These are phyloP conservation scores for Picea abies DNA, from an alignment of 83 land plant genomes.

Conservation along the genomic window DNA sequence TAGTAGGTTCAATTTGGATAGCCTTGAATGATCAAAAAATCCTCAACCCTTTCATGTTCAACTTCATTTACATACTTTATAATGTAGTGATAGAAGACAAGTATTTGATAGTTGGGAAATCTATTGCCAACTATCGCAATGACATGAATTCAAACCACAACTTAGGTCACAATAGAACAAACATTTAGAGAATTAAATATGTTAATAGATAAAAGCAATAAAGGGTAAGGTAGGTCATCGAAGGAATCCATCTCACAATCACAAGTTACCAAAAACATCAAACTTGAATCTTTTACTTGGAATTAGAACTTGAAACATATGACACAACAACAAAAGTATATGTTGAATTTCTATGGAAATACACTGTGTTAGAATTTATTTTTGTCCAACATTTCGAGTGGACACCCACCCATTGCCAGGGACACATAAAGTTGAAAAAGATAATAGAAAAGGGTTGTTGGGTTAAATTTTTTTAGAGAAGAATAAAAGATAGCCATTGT, in stretches of 20 bases:
- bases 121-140: not conserved
- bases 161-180: not conserved
- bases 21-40: not conserved
- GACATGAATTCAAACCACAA: not conserved
- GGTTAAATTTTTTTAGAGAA: no score
- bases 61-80: not conserved
- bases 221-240: not conserved
- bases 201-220: not conserved
- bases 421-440: no score
- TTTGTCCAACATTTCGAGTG: no score
- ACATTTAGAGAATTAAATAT: not conserved
- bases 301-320: slow-evolving; percentile 45
- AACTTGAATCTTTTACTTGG: not conserved
- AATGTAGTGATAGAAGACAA: not conserved
- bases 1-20: not conserved
- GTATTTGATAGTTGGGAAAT: not conserved
- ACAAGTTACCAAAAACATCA: not conserved
- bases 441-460: no score
- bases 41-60: not conserved
- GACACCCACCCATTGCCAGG: no score
- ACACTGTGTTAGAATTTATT: no score
- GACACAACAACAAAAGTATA: slow-evolving; percentile 64
- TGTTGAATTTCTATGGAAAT: no score
- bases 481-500: no score
- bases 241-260: not conserved